These are phyloP conservation scores for Pichia terricola DNA, from an alignment of 1,139 yeast genomes.

Conservation along the genomic window DNA sequence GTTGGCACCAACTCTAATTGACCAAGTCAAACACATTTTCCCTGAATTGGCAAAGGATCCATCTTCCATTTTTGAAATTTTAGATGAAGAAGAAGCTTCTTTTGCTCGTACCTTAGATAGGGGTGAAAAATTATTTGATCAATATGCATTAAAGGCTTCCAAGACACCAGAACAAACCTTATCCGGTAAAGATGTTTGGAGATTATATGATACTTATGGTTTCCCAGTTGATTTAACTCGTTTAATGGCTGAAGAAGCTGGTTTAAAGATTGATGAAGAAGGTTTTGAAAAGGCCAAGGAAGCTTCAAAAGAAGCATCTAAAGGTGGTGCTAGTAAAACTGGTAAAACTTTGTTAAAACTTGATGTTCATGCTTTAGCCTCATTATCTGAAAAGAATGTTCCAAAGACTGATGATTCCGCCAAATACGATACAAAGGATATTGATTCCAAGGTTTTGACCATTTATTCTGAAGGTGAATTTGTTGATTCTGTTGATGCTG, in stretches of 20 bases:
- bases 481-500: constrained; percentile 32
- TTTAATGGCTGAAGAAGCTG: constrained; percentile 97
- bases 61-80: constrained; percentile 73
- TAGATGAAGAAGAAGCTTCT: constrained; percentile 92
- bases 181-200: constrained; percentile 94
- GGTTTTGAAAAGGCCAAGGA: constrained; percentile 86
- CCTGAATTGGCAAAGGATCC: constrained; percentile 78
- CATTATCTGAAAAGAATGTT: constrained; percentile 47
- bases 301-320: constrained; percentile 89
- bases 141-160: constrained; percentile 77
- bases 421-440: constrained; percentile 62
- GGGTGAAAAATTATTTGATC: constrained; percentile 94
- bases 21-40: constrained; percentile 78
- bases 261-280: constrained; percentile 81
- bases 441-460: constrained; percentile 56
- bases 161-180: constrained; percentile 67
- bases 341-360: constrained; percentile 61
- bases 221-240: constrained; percentile 98
- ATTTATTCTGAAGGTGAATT: constrained; percentile 53
- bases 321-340: constrained; percentile 56
- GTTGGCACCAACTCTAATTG: constrained; percentile 87
- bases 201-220: constrained; percentile 97
- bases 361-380: constrained; percentile 82
- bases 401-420: constrained; percentile 75
- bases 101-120: constrained; percentile 93